Evolutionary conservation across 139 green algal species (phyloP), one percentile per base, ranked within the genome.

Genomic region (Auxenochlorella pyrenoidosa): DNA sequence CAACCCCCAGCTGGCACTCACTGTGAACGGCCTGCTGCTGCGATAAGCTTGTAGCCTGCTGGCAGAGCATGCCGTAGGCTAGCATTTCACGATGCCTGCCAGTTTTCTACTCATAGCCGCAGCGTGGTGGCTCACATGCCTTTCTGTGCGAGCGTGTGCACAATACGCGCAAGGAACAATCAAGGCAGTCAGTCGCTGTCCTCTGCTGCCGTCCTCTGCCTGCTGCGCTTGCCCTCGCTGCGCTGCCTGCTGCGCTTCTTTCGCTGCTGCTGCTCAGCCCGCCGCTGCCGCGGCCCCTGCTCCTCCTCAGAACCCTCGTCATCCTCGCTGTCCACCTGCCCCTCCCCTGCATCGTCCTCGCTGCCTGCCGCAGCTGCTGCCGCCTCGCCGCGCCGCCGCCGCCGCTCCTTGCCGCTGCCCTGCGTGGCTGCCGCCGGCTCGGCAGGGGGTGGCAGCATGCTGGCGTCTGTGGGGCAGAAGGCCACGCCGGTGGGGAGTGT

Each of bases 401-500:
- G 51, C 40, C 58, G 28, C 66, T 83, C 38, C 75, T 87, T 73
- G 24, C 38, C 75, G 36, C 36, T 44, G 19, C 75, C 3, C 16
- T 40, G 38, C 1, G 3, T 30, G 0, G 26, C 30, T 16, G 75
- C 30, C 3, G n/a, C 34, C 16, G 30, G 2, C 75, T 75, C 30
- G 75, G 76, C 21, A 1, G 19, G 34, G 1, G 75, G 65, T 4
- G 79, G 72, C 75, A 82, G 72, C 71, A 89, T 89, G 68, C 36
- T 68, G 21, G 85, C 85, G 26, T 90, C 79, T 15, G 87, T 85
- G 51, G 72, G 72, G 70, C 71, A 86, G 28, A 75, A 82, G 18
- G 54, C 82, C 54, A 89, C 82, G 58, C 43, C 89, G 0, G 92
- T 92, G 19, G 95, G 87, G 77, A 93, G 89, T 82, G 93, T 90